Percentiles rank a stretch among this genome's conserved stretches.
Conservation (phyloP, 208 protist genomes). For the Tritrichomonas foetus region DNA sequence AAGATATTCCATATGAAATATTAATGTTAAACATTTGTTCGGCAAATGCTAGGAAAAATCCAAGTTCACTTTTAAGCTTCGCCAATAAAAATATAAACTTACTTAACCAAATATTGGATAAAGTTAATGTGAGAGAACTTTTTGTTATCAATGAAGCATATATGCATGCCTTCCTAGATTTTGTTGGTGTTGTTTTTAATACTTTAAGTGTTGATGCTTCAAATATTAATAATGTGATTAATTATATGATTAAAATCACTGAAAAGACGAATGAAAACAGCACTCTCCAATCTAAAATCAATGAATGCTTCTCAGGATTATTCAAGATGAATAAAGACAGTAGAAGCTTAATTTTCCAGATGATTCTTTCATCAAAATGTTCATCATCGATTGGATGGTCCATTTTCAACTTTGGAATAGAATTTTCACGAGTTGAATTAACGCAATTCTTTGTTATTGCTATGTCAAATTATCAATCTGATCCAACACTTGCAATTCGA, state of each 20-base stretch:
- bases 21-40: neutral
- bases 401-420: neutral
- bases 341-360: neutral
- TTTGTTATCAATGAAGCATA: neutral
- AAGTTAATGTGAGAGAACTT: neutral
- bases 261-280: neutral
- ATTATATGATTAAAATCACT: neutral
- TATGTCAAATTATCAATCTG: neutral
- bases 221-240: neutral
- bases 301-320: neutral
- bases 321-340: neutral
- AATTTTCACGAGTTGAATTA: neutral
- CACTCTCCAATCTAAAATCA: neutral
- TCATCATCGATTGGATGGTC: neutral
- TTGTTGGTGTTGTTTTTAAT: neutral
- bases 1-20: conserved; percentile 30
- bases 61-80: too few relatives aligned
- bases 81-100: too few relatives aligned
- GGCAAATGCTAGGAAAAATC: neutral
- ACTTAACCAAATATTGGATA: neutral
- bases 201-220: neutral
- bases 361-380: neutral
- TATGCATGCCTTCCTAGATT: neutral
- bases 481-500: neutral
- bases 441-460: neutral